A percentile compares a stretch with the other conserved stretches of the same genome.
phyloP scores from a whole-genome alignment of 345 rosid species.

The Capsella bursapastoris region DNA sequence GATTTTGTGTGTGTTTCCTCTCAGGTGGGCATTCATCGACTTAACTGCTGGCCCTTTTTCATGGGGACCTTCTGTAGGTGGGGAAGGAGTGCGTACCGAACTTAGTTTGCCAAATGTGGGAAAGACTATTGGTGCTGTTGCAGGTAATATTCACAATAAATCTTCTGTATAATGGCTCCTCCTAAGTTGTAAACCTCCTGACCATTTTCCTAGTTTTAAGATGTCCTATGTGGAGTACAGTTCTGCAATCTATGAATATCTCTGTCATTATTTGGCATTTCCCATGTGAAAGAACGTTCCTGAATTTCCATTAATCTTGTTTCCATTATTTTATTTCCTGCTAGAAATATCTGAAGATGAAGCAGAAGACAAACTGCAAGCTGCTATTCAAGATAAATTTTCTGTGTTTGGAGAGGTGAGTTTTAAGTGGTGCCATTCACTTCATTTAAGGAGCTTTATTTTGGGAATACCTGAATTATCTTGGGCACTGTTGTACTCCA shows the following conservation, averaged over 20 bases:
- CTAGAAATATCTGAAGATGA: conserved; percentile 97
- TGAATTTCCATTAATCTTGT: conserved; percentile 24
- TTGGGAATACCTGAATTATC: conserved; percentile 32
- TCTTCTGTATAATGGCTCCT: conserved; percentile 16
- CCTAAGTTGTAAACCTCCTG: conserved; percentile 18
- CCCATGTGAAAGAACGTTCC: neutral
- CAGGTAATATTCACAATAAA: conserved; percentile 56
- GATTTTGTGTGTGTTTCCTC: conserved; percentile 35
- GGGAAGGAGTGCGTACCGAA: conserved; percentile 97
- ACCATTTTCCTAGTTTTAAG: neutral
- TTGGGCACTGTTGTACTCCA: conserved; percentile 19
- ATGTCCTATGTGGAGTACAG: neutral
- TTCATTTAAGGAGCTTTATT: conserved; percentile 26
- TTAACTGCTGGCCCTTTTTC: conserved; percentile 94
- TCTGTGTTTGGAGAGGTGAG: conserved; percentile 96
- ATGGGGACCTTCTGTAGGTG: conserved; percentile 99
- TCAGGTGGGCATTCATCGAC: conserved; percentile 97
- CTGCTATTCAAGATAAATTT: conserved; percentile 96
- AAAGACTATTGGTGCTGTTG: conserved; percentile 94
- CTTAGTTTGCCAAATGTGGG: conserved; percentile 89
- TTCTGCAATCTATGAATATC: conserved; percentile 9
- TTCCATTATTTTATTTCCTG: conserved; percentile 36
- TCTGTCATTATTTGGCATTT: conserved; percentile 14
- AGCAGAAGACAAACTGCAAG: conserved; percentile 94
- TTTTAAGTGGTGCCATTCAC: conserved; percentile 25